Evolutionary conservation across 352 stramenopile species (phyloP).

Genomic region (Phytophthora idaei): DNA sequence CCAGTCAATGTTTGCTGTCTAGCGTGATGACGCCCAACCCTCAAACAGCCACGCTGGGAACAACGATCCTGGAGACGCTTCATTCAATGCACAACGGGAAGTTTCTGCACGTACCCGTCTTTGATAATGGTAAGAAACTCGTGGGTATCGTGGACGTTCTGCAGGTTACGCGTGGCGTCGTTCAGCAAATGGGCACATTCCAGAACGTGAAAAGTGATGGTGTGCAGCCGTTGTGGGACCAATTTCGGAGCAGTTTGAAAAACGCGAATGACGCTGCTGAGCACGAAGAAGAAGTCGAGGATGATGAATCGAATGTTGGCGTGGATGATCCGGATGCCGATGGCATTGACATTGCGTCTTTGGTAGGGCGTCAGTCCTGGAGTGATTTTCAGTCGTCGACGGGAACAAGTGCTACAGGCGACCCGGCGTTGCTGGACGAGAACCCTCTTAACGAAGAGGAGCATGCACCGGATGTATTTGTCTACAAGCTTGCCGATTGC

Average conservation of each 20-base stretch:
- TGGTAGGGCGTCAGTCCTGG: slow-evolving; percentile 51
- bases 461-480: slow-evolving; percentile 59
- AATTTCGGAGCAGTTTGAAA: slow-evolving; percentile 68
- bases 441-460: slow-evolving; percentile 40
- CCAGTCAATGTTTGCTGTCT: slow-evolving; percentile 80
- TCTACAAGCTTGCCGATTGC: slow-evolving; percentile 85
- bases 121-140: slow-evolving; percentile 88
- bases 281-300: slow-evolving; percentile 42
- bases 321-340: slow-evolving; percentile 39
- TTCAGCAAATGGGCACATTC: slow-evolving; percentile 87
- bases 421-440: slow-evolving; percentile 33
- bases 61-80: slow-evolving; percentile 96
- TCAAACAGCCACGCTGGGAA: slow-evolving; percentile 91
- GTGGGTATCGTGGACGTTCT: slow-evolving; percentile 97
- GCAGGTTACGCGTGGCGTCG: slow-evolving; percentile 90
- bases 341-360: slow-evolving; percentile 32
- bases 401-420: slow-evolving; percentile 28
- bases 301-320: slow-evolving; percentile 41
- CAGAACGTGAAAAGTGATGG: slow-evolving; percentile 69
- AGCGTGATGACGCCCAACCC: slow-evolving; percentile 96
- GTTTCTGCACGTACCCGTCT: slow-evolving; percentile 97
- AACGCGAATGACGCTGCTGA: slow-evolving; percentile 36
- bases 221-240: slow-evolving; percentile 77
- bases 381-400: slow-evolving; percentile 51
- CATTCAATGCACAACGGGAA: slow-evolving; percentile 98